Evolutionary conservation across 352 stramenopile species (phyloP), one percentile per base, ranked within the genome.

Genomic region (Albugo candida): DNA sequence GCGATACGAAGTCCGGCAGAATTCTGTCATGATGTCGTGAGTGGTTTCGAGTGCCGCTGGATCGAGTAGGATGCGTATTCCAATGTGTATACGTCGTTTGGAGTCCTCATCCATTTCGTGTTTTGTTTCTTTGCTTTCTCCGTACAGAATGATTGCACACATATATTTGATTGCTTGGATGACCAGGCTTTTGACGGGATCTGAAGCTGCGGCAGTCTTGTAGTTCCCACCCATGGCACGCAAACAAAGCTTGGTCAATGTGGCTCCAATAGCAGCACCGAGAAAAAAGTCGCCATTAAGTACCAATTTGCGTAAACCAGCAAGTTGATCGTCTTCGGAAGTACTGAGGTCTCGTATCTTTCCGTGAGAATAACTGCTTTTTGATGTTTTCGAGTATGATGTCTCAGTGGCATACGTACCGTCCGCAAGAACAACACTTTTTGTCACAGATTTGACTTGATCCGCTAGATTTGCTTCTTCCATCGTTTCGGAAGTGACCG

Each of bases 321-420:
- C 63, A 35, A 81, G 59, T 34, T 64, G 65, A 34, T 84, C 75
- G n/a, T 87, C 72, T 34, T 85, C 78, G 24, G 24, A 31, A 31
- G 24, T 31, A 8, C 24, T 31, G 24, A 65, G 49, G 0, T 54
- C 47, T 0, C 54, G 49, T 20, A 63, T 45, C 48, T 60, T 68
- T 31, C 24, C 24, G 8, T 31, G 24, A 31, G 8, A 10, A 8
- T 31, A 8, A 31, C 24, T 31, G 24, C 3, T 31, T 36, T 74
- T 72, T 17, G 62, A 52, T 0, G 46, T 40, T 24, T 65, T 63
- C 34, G 60, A 56, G 58, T 94, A 87, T 45, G 83, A 89, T 13
- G 93, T 98, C 64, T 99, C 95, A 3, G 94, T 99, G 12, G 96
- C 95, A 64, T 99, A 99, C 38, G 95, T 99, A 47, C 96, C 96